Evolutionary conservation across 257 asterid genomes (phyloP), one percentile per base, ranked within the genome.

Genomic region (Pogostemon cablin): DNA sequence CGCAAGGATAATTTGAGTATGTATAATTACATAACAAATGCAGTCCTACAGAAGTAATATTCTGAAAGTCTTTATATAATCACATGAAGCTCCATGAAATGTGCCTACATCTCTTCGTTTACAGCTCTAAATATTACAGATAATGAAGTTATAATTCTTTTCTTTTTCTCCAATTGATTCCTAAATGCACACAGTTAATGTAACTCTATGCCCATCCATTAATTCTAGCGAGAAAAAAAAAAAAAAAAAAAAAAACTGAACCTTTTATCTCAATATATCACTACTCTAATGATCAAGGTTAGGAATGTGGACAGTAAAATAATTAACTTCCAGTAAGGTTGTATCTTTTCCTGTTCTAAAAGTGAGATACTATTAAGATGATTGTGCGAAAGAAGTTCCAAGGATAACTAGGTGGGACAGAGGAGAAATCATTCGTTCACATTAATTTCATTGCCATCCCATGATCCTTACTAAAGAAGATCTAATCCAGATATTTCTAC

Each of bases 101-200:
- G 43, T 6, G 2, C 43, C 73, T 58, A 37, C 40, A 3, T n/a
- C 7, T 37, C 50, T 12, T 3, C 3, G 60, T 46, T 43, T 58
- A 46, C 2, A 59, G 4, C n/a, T 68, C 40, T 11, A 65, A 3
- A 20, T 75, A 38, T 38, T 75, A 39, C 67, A 7, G 37, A 42
- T 44, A 41, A 64, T 41, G 71, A 7, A 53, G 58, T 64, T 49
- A 7, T 10, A 20, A 12, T 63, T 52, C 43, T 41, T 25, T 58
- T 40, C 25, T 52, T 8, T 12, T 9, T 11, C 9, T 50, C 39
- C 69, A 50, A 46, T 25, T 25, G 32, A 25, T 25, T 25, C 32
- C 32, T 25, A 25, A 25, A 25, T 25, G 32, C 32, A 25, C 32
- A 25, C 32, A 25, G 32, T 25, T 25, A 25, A 25, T 25, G 32